These are phyloP conservation scores for Dipodascopsis tothii DNA, from an alignment of 805 yeast species.

Conservation along the genomic window DNA sequence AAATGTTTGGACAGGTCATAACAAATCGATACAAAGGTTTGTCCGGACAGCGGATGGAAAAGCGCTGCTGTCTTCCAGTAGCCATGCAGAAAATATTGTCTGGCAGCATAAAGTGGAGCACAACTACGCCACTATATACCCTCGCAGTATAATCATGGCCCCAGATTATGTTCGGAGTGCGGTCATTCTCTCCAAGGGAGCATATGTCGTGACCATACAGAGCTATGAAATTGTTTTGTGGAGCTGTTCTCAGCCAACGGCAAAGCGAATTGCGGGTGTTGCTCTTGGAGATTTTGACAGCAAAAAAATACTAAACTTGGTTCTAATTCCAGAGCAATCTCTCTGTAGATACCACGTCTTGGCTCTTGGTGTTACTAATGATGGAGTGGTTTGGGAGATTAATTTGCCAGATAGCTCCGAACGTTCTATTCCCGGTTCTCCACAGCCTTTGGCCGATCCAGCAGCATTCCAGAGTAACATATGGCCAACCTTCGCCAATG, in stretches of 20 bases:
- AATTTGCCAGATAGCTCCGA: slow-evolving; percentile 9
- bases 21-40: slow-evolving; percentile 64
- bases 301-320: slow-evolving; percentile 22
- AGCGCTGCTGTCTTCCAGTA: slow-evolving; percentile 49
- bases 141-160: slow-evolving; percentile 36
- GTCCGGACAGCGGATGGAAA: slow-evolving; percentile 61
- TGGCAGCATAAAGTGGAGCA: slow-evolving; percentile 39
- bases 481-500: not conserved
- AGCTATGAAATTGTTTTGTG: slow-evolving; percentile 46
- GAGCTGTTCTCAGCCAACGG: slow-evolving; percentile 40
- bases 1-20: slow-evolving; percentile 75
- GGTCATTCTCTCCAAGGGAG: slow-evolving; percentile 44
- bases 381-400: slow-evolving; percentile 24
- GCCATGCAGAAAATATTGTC: slow-evolving; percentile 55
- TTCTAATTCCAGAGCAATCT: slow-evolving; percentile 34
- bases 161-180: slow-evolving; percentile 44
- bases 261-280: slow-evolving; percentile 4
- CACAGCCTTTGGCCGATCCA: too few relatives aligned
- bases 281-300: slow-evolving; percentile 3
- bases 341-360: slow-evolving; percentile 9
- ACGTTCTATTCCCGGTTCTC: too few relatives aligned
- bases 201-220: slow-evolving; percentile 39
- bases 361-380: slow-evolving; percentile 22
- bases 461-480: too few relatives aligned
- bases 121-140: slow-evolving; percentile 18